Base-by-base conservation (phyloP, 495 filamentous ascomycete genomes). In the Podospora didyma region DNA sequence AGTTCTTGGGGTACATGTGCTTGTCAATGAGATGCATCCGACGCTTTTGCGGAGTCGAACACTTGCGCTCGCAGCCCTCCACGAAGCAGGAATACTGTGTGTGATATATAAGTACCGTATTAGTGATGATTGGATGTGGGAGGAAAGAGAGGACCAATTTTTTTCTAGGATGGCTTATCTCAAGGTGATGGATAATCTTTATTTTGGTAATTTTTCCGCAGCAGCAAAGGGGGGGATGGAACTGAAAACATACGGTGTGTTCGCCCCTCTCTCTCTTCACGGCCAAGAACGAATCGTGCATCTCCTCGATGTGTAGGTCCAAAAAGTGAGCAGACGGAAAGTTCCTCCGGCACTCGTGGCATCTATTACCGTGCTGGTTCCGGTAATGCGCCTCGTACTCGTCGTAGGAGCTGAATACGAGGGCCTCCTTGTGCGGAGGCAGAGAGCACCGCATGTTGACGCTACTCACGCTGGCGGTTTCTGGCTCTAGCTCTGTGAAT, bases 1-100 rank as follows among this genome's bases (percentile, higher is more conserved):
- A 98, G 56, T 89, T 88, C 73, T 83, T 86, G 5, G 93, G 94
- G 69, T 94, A 98, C 76, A 88, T 83, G 64, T 98, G 94, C 72
- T 96, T 97, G 69, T 96, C 93, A 56, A 93, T 89, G 22, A 96
- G 73, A 72, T 98, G 94, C 67, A 89, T 82, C 49, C 87, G 78
- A 46, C 94, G 82, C 69, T 96, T 98, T 59, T 89, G 81, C 4
- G 89, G 85, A 7, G 86, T 91, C 24, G 81, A 86, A 73, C 92
- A 97, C 71, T 92, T 85, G 55, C 86, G 78, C 46, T 96, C 92
- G 64, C 94, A 98, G 46, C 79, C 83, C 64, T 96, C 88, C 16
- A 96, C 86, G 66, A 97, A 94, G 69, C 94, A 98, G 2, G 78
- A 81, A 68, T 89, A 97, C 88, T 95, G 47, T 19, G 45, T 20